phyloP scores from a whole-genome alignment of 2,329 filamentous ascomycete species.

The Verticillium dahliae region DNA sequence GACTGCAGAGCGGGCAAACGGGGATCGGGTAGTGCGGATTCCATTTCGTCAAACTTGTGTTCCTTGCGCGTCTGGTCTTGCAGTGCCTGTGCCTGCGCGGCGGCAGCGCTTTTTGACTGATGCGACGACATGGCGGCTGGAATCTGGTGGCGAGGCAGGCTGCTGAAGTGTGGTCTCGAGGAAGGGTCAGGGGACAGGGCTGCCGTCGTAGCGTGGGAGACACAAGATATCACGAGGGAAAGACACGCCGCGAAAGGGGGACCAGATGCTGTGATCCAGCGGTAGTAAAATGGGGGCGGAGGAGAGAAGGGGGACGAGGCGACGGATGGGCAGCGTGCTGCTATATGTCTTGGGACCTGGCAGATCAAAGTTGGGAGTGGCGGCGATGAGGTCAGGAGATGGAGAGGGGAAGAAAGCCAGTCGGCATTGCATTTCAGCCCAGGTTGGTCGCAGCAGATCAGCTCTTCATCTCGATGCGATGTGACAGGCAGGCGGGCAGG shows the following conservation, averaged over 20 bases:
- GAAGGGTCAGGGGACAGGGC: neutral
- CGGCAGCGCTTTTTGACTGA: conserved; percentile 9
- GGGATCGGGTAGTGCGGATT: conserved; percentile 36
- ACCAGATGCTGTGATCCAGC: neutral
- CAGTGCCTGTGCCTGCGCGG: conserved; percentile 32
- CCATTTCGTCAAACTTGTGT: conserved; percentile 42
- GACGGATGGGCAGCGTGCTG: neutral
- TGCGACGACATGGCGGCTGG: neutral
- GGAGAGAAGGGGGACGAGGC: neutral
- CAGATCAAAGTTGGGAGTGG: neutral
- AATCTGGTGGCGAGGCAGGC: neutral
- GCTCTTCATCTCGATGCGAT: neutral
- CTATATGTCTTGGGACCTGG: neutral
- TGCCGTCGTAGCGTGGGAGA: neutral
- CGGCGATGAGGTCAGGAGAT: neutral
- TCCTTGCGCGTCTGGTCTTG: conserved; percentile 42
- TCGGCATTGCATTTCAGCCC: neutral
- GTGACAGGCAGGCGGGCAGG: neutral
- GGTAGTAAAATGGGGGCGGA: neutral
- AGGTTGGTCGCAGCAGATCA: neutral
- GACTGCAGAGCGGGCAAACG: conserved; percentile 18
- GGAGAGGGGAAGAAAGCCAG: neutral
- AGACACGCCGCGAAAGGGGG: neutral
- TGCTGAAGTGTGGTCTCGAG: neutral
- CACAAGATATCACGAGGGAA: neutral